These are phyloP conservation scores for Lophiostoma macrostomum DNA, from an alignment of 495 filamentous ascomycete species.

Conservation along the genomic window DNA sequence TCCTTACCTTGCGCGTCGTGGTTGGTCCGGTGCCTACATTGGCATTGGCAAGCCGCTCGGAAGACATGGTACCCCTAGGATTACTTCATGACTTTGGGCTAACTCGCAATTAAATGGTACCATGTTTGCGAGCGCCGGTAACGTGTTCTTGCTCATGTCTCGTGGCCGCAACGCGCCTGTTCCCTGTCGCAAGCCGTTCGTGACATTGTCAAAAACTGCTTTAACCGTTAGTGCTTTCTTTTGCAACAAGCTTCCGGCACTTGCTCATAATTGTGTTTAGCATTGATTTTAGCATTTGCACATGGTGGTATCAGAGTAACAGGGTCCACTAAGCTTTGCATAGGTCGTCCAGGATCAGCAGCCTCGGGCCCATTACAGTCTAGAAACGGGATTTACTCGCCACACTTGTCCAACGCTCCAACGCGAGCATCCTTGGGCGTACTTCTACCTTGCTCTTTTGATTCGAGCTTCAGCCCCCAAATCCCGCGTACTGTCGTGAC, in stretches of 20 bases:
- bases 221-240: no score
- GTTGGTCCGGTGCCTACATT: constrained; percentile 1
- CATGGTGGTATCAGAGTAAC: constrained; percentile 2
- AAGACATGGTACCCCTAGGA: neutral
- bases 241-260: no score
- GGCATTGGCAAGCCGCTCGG: constrained; percentile 3
- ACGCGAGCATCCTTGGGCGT: constrained; percentile 7
- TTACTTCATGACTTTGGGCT: constrained; percentile 27
- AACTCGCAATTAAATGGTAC: neutral
- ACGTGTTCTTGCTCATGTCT: neutral
- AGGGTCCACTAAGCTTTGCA: constrained; percentile 19
- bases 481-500: neutral
- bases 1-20: neutral
- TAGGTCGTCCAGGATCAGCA: constrained; percentile 14
- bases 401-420: constrained; percentile 21
- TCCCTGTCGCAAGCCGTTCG: neutral
- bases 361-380: constrained; percentile 20
- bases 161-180: neutral
- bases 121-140: neutral
- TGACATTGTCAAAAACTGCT: constrained; percentile 4
- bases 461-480: constrained; percentile 4
- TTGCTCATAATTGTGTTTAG: no score
- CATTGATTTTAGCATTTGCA: neutral
- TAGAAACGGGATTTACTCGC: constrained; percentile 29
- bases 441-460: constrained; percentile 3